Evolutionary conservation across 768 basidiomycete species (phyloP).

Genomic region (Udeniomyces megalosporus): DNA sequence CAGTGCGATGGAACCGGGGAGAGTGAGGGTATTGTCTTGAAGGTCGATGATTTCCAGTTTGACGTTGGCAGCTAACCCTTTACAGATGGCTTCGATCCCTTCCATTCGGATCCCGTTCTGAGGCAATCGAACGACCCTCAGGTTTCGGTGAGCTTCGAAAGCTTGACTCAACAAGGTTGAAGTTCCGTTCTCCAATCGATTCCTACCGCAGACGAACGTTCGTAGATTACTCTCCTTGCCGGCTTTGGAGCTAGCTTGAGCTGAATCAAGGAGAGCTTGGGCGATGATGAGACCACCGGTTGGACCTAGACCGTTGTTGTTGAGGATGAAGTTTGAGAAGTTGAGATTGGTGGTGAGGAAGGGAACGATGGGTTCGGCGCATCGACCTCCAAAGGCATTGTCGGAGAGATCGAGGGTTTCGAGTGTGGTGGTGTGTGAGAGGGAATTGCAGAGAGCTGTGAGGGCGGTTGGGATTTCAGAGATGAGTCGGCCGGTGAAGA

Average conservation of each 20-base stretch:
- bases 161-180: constrained; percentile 72
- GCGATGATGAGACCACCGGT: constrained; percentile 74
- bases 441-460: constrained; percentile 68
- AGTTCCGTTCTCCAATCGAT: constrained; percentile 83
- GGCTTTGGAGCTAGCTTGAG: constrained; percentile 46
- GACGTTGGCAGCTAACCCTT: constrained; percentile 51
- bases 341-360: constrained; percentile 69
- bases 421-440: constrained; percentile 62
- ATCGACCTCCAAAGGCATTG: constrained; percentile 91
- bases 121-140: constrained; percentile 79
- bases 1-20: constrained; percentile 44
- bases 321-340: constrained; percentile 71
- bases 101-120: constrained; percentile 95
- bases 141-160: constrained; percentile 57
- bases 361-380: constrained; percentile 80
- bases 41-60: constrained; percentile 65
- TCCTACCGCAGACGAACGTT: constrained; percentile 79
- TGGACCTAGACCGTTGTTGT: constrained; percentile 92
- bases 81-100: constrained; percentile 63
- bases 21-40: constrained; percentile 54
- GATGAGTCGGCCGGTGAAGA: constrained; percentile 94
- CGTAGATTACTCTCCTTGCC: constrained; percentile 52
- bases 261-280: constrained; percentile 62
- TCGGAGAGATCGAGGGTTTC: constrained; percentile 81
- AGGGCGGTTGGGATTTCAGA: constrained; percentile 84